These are phyloP conservation scores for Mucor indicus DNA, from an alignment of 371 early-diverging fungal genomes.

Conservation along the genomic window DNA sequence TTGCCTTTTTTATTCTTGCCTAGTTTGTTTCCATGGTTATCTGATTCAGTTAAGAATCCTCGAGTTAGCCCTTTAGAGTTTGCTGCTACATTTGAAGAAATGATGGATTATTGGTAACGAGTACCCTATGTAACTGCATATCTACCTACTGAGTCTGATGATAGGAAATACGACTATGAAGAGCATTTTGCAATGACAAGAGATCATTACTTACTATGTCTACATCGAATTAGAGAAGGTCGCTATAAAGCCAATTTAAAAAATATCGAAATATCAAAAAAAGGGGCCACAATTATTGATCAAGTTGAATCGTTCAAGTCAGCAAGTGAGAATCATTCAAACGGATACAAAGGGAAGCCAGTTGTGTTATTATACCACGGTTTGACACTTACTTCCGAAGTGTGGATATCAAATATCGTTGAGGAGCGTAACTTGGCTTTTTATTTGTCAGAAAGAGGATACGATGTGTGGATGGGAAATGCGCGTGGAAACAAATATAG, in stretches of 20 bases:
- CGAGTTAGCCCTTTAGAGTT: constrained; percentile 55
- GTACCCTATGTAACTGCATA: not conserved
- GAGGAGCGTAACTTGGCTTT: constrained; percentile 66
- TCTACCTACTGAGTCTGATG: not conserved
- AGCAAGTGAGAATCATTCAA: constrained; percentile 2
- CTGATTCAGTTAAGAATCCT: constrained; percentile 41
- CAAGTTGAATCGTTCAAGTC: not conserved
- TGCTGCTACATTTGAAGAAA: constrained; percentile 60
- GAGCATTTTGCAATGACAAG: constrained; percentile 79
- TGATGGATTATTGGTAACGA: constrained; percentile 60
- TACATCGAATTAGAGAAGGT: constrained; percentile 68
- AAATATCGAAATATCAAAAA: not conserved
- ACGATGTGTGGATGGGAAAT: constrained; percentile 96
- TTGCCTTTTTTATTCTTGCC: not conserved
- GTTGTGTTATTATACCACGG: constrained; percentile 93
- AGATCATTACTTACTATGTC: constrained; percentile 82
- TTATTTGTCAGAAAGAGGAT: constrained; percentile 71
- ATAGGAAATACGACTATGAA: constrained; percentile 65
- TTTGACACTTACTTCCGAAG: constrained; percentile 86
- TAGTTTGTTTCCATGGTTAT: constrained; percentile 52
- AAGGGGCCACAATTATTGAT: constrained; percentile 2
- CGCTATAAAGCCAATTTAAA: not conserved
- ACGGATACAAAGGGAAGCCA: constrained; percentile 46
- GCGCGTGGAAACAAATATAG: constrained; percentile 94
- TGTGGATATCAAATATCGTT: constrained; percentile 83